Evolutionary conservation across 345 rosid species (phyloP), one percentile per base, ranked within the genome.

Genomic region (Kandelia obovata): DNA sequence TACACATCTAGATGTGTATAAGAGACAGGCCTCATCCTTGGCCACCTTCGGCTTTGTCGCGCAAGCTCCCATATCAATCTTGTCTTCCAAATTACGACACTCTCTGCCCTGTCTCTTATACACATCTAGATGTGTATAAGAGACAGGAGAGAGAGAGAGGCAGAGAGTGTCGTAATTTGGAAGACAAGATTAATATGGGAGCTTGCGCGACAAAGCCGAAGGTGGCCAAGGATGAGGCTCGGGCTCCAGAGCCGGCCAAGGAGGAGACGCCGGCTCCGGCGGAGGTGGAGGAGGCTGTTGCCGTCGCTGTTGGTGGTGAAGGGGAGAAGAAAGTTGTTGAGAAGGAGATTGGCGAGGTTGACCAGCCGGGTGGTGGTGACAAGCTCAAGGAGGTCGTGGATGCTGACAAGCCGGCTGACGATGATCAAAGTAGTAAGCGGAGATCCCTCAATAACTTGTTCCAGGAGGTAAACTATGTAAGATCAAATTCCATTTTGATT

Each of bases 161-260:
- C 26, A 39, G 58, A 21, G 5, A 21, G 26, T 6, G 4, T 53
- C 10, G 10, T 25, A 53, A 26, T 55, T 55, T 21, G 27, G 0
- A 57, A 35, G 49, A 43, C 49, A 43, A 5, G 17, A 19, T 30
- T 20, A 74, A 71, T 32, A 85, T 82, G 86, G 88, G 88, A 62
- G 84, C 77, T 15, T 85, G 89, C 51, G 83, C 84, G 4, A 78
- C 86, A 32, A 85, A 83, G 73, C 85, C 85, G 0, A 83, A 79
- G 79, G 85, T 79, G 47, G 69, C 72, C 62, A 83, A 73, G 82
- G 79, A 73, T 3, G 80, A 49, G 15, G 67, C 31, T 17, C 74
- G 61, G 39, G 76, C 49, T 3, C 67, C 72, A 4, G 71, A 73
- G 37, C 39, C 60, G 3, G 59, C 49, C 17, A 66, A 65, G 71